phyloP scores from a whole-genome alignment of 1,139 yeast species.

The Lodderomyces beijingensis region DNA sequence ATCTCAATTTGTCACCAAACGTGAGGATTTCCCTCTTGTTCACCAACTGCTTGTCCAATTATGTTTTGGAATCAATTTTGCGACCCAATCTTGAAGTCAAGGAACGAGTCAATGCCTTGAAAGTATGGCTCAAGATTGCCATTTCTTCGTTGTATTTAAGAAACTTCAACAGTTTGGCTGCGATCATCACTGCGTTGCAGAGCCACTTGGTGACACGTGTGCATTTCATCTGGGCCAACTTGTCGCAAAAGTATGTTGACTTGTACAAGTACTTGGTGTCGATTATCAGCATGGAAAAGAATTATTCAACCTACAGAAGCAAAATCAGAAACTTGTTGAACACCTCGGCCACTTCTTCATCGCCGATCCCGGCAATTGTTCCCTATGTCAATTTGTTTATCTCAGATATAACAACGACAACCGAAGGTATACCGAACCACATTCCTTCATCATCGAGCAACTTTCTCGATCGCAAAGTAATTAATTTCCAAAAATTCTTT shows the following conservation, averaged over 20 bases:
- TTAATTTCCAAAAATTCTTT: conserved; percentile 80
- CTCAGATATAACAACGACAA: conserved; percentile 82
- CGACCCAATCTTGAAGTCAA: conserved; percentile 48
- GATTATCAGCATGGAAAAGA: conserved; percentile 79
- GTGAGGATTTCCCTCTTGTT: conserved; percentile 64
- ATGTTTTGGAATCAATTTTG: conserved; percentile 74
- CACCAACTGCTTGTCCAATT: conserved; percentile 77
- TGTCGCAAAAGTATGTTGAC: conserved; percentile 62
- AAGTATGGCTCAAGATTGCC: conserved; percentile 82
- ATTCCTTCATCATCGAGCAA: conserved; percentile 58
- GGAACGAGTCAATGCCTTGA: conserved; percentile 56
- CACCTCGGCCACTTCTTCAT: conserved; percentile 27
- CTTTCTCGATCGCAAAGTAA: conserved; percentile 55
- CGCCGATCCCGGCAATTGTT: conserved; percentile 59
- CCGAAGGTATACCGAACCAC: conserved; percentile 79
- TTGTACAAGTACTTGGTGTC: conserved; percentile 64
- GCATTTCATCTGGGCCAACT: conserved; percentile 57
- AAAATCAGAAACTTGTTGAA: conserved; percentile 56
- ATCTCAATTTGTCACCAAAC: conserved; percentile 65
- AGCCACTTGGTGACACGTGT: conserved; percentile 75
- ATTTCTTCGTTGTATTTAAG: conserved; percentile 75
- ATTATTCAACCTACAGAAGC: conserved; percentile 69
- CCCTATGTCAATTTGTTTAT: conserved; percentile 83
- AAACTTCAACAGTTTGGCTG: conserved; percentile 85
- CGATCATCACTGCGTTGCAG: conserved; percentile 80